A percentile compares a stretch with the other conserved stretches of the same genome.
Conservation (phyloP, 345 rosid species). For the Punica granatum region DNA sequence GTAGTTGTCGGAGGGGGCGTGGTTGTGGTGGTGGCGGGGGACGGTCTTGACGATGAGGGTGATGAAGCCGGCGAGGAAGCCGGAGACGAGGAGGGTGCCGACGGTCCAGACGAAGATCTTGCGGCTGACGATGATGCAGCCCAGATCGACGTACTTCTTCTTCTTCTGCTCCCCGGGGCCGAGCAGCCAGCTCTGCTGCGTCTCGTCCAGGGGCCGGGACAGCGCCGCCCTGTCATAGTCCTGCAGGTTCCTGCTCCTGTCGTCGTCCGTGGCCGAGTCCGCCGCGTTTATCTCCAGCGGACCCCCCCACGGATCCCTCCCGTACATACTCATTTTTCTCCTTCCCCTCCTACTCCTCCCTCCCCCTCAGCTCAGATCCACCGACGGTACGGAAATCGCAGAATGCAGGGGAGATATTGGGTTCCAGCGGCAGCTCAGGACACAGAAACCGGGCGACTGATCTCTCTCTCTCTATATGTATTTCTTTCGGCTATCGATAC, state of each 20-base stretch:
- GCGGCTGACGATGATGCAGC: slow-evolving; percentile 92
- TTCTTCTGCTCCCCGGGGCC: slow-evolving; percentile 92
- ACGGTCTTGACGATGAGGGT: slow-evolving; percentile 78
- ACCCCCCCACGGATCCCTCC: slow-evolving; percentile 98
- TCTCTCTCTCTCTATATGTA: too few relatives aligned
- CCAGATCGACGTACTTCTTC: slow-evolving; percentile 94
- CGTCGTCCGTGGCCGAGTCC: slow-evolving; percentile 97
- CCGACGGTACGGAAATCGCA: neutral
- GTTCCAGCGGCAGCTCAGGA: neutral
- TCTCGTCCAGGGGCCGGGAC: slow-evolving; percentile 78
- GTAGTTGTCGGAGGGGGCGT: slow-evolving; percentile 71
- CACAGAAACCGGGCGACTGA: neutral
- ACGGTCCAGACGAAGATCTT: slow-evolving; percentile 94
- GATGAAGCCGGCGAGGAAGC: slow-evolving; percentile 57
- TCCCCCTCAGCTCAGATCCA: too few relatives aligned
- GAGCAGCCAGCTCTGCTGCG: slow-evolving; percentile 97
- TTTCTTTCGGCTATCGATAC: too few relatives aligned
- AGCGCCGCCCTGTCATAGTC: slow-evolving; percentile 85
- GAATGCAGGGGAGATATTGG: neutral
- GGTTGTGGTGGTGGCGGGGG: slow-evolving; percentile 55
- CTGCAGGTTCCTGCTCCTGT: slow-evolving; percentile 76
- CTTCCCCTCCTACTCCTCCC: neutral
- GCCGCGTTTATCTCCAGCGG: slow-evolving; percentile 86
- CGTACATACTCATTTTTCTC: too few relatives aligned
- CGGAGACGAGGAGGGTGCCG: slow-evolving; percentile 53